Conservation (phyloP, 495 filamentous ascomycete genomes). For the Cercophora sp. region DNA sequence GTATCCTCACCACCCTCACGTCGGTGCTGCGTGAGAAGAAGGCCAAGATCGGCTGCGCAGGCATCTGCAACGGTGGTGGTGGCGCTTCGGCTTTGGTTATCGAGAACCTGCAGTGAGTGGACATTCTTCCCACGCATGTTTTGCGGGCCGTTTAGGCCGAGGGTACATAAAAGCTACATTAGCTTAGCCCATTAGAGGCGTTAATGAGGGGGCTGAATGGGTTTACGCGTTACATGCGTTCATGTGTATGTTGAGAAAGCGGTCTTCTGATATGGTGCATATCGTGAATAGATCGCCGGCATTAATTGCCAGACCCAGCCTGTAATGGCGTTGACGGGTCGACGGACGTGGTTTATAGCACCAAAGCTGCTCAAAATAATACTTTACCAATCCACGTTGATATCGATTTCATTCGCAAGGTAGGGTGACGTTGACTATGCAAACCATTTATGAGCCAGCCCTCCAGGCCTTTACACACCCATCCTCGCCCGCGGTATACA, state of each 20-base stretch:
- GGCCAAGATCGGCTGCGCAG: constrained; percentile 87
- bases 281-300: constrained; percentile 18
- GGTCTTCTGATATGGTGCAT: constrained; percentile 18
- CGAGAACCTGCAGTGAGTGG: constrained; percentile 58
- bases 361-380: not conserved
- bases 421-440: no score
- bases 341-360: not conserved
- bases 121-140: not conserved
- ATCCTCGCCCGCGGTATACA: constrained; percentile 79
- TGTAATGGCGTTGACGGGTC: constrained; percentile 22
- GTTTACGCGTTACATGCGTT: not conserved
- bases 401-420: no score
- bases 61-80: constrained; percentile 97
- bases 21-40: constrained; percentile 85
- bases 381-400: not conserved
- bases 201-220: no score
- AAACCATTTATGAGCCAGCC: constrained; percentile 27
- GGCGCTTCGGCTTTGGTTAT: constrained; percentile 89
- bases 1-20: constrained; percentile 86
- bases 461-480: constrained; percentile 66
- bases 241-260: not conserved
- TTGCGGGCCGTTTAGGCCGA: no score
- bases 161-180: no score
- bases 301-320: constrained; percentile 18
- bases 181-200: no score